Base-by-base conservation (phyloP, 192 early-diverging fungal species). In the Backusella sp. region DNA sequence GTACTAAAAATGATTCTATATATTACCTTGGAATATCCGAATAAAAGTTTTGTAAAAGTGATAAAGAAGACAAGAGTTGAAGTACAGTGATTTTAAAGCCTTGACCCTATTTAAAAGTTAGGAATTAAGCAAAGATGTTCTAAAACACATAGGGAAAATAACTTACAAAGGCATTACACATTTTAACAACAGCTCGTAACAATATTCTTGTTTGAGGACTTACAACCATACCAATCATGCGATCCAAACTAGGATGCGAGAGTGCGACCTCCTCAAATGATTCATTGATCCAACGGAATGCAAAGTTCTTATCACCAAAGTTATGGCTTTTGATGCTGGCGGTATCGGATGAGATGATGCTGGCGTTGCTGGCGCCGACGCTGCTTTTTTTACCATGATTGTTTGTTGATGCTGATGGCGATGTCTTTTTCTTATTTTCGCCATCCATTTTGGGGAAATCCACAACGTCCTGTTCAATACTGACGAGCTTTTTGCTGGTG, bases 11-110 rank as follows among this genome's bases (percentile, higher is more conserved):
- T 32, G 2, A 32, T 32, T 32, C 1, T 21, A 17, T 34, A 46
- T 2, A n/a, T 52, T n/a, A 84, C 68, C 84, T 82, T 15, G 86
- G 81, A 34, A 77, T 49, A 12, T 83, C 77, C 9, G 70, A 30
- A 74, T 90, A 87, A 69, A 87, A 91, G 65, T 84, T 89, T 74
- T 90, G 86, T 66, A 92, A 76, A 30, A 88, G 80, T 8, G 88
- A 72, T 17, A 90, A 79, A 0, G 87, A 90, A 5, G 86, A 86
- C 1, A 90, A 73, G 6, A 90, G 74, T 77, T 89, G 88, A 0
- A 86, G 73, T 35, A 79, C 81, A 36, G 86, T 86, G 15, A 89
- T 79, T 74, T 91, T 90, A 32, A 91, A 83, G 14, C 90, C 90
- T 79, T 91, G 89, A 66, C 88, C 86, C 72, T 87, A n/a, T 41